A percentile compares a stretch with the other conserved stretches of the same genome.
phyloP scores from a whole-genome alignment of 176 grass and related monocot genomes.

The Melocanna baccifera region DNA sequence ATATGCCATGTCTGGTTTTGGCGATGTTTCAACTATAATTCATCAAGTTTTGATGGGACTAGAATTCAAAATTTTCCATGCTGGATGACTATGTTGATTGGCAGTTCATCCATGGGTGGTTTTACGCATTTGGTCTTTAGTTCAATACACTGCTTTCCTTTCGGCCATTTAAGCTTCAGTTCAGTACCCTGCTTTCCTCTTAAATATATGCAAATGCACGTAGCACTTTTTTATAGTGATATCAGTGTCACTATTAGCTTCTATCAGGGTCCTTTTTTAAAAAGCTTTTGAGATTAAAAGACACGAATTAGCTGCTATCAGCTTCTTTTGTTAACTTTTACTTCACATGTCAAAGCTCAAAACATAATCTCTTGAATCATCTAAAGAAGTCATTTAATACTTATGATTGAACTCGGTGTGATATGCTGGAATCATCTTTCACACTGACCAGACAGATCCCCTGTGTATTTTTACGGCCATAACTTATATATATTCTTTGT shows the following conservation, averaged over 20 bases:
- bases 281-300: not conserved
- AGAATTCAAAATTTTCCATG: no score
- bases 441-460: not conserved
- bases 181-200: no score
- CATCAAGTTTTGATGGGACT: not conserved
- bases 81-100: no score
- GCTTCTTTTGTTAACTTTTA: not conserved
- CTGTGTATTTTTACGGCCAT: no score
- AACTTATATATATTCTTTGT: not conserved
- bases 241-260: not conserved
- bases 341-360: not conserved
- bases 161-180: no score
- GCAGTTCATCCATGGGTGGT: no score
- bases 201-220: not conserved
- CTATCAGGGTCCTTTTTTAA: not conserved
- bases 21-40: not conserved
- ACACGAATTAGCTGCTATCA: not conserved
- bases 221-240: not conserved
- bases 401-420: not conserved
- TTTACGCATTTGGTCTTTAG: no score
- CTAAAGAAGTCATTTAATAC: not conserved
- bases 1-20: no score
- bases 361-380: not conserved
- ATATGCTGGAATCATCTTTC: not conserved
- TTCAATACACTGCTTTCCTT: no score